Base-by-base conservation (phyloP, 257 asterid species). In the Cynanchum wilfordii region DNA sequence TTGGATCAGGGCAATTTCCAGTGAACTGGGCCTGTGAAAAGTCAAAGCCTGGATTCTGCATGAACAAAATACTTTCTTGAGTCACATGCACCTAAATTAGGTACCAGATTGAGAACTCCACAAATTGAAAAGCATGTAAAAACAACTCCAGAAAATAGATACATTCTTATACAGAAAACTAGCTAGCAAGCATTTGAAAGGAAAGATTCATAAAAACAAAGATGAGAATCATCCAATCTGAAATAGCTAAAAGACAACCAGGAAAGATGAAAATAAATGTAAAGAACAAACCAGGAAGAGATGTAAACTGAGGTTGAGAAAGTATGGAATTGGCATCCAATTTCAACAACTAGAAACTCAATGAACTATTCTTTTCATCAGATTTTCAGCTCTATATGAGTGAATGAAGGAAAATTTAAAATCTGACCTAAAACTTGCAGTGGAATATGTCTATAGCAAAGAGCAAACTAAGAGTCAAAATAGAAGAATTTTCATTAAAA, bases 1-100 rank as follows among this genome's bases (percentile, higher is more conserved):
- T 87, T 1, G 96, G 96, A 76, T 90, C 96, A 22, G 96, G 96
- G 87, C 97, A 89, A 57, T n/a, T 81, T 60, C 96, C 97, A 3
- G 81, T 77, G 83, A 90, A 87, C 77, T 90, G 96, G 19, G 97
- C 97, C 80, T 90, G 96, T 6, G 97, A 89, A 85, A 90, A 90
- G 74, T 90, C 93, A 36, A 90, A 90, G 50, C 93, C 97, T 12
- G 97, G 96, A 80, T 90, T 89, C 97, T 90, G 94, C 82, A 80
- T 3, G 19, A 20, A 40, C 49, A 73, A 62, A 5, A 64, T 64
- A 44, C 29, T 64, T 19, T 36, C 27, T 64, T 64, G 29, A 19
- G 4, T 7, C 49, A 33, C 15, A 1, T 16, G 68, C 47, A 63
- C 22, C 13, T 17, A 27, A 63, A 33, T 63, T 33, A 13, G 38